Evolutionary conservation across 345 rosid genomes (phyloP), one percentile per base, ranked within the genome.

Genomic region (Garcia nutans): DNA sequence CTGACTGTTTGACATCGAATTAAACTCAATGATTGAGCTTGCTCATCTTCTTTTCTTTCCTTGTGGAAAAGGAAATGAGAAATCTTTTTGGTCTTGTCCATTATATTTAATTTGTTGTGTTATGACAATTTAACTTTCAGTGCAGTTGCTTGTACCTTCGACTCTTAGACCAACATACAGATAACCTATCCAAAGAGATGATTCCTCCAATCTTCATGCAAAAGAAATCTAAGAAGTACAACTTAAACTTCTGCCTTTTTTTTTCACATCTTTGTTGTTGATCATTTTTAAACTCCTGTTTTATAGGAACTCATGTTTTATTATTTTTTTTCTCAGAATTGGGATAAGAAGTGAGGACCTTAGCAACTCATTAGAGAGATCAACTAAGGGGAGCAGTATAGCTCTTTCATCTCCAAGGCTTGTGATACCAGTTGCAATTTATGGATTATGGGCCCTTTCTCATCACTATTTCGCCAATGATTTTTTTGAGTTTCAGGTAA

Each of bases 111-210:
- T 50, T 69, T 47, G n/a, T 54, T 50, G 67, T 33, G 65, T 61
- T 68, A 73, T 88, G 71, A 88, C 72, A 49, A 74, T 66, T 68
- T 68, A 78, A 31, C 73, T 77, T 81, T 84, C 79, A 69, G 76
- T 83, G 84, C 98, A 95, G 99, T 88, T 95, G 92, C 86, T 82
- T 96, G 79, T 96, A 96, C 86, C 93, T 96, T 78, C 97, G 89
- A 88, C 99, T 95, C 77, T 85, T 95, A 78, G 93, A 65, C 65
- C 86, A 80, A 68, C 88, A 88, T 19, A 88, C 84, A n/a, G 98
- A 96, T 87, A 84, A 80, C 73, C 74, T 96, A 73, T 85, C 97
- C 7, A 85, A 84, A 77, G 92, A 91, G 70, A 87, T 77, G 81
- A 88, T 96, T 87, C 93, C 98, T 54, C 84, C 78, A 70, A 87